Percentiles rank a stretch among this genome's conserved stretches.
These are phyloP conservation scores for Pugionium dolabratum DNA, from an alignment of 345 rosid genomes.

Conservation along the genomic window DNA sequence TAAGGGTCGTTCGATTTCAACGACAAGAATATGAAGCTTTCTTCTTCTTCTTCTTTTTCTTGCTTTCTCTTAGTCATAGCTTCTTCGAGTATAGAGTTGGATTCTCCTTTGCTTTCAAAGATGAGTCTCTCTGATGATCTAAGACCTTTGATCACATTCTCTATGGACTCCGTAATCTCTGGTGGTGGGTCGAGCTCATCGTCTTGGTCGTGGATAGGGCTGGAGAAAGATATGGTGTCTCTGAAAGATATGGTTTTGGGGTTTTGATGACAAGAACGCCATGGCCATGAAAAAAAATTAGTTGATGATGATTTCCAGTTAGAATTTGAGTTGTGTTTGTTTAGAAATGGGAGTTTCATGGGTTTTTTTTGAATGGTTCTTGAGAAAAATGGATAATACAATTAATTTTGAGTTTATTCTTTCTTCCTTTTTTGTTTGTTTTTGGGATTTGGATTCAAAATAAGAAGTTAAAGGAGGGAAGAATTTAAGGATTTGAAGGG, in stretches of 20 bases:
- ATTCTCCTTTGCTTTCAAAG: conserved; percentile 70
- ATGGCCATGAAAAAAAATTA: conserved; percentile 61
- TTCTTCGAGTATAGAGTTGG: conserved; percentile 61
- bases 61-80: conserved; percentile 22
- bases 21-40: conserved; percentile 50
- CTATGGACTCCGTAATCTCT: conserved; percentile 43
- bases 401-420: no score
- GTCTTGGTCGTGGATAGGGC: conserved; percentile 37
- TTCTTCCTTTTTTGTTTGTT: no score
- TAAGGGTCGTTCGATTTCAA: conserved; percentile 80
- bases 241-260: conserved; percentile 81
- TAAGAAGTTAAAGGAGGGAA: no score
- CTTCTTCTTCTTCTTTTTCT: conserved; percentile 40
- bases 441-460: no score
- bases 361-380: no score
- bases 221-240: conserved; percentile 34
- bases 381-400: no score
- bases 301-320: conserved; percentile 43
- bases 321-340: not conserved
- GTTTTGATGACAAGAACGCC: conserved; percentile 77
- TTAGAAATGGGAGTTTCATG: no score
- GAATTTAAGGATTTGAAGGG: no score
- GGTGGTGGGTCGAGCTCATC: conserved; percentile 42
- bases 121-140: conserved; percentile 63
- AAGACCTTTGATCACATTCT: conserved; percentile 54